phyloP scores from a whole-genome alignment of 495 filamentous ascomycete genomes.

The Platismatia glauca region DNA sequence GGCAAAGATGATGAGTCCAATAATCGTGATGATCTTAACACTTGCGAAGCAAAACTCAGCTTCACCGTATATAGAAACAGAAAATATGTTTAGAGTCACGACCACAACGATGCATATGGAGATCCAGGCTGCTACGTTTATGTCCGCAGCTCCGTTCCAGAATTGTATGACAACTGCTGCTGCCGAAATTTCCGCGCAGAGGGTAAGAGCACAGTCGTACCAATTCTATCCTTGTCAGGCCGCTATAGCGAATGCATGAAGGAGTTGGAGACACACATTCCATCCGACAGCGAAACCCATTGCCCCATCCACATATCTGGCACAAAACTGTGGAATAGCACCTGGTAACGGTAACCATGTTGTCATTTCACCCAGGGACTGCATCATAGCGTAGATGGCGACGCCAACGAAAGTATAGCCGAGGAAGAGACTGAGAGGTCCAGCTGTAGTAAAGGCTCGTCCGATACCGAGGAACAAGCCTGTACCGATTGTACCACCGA shows the following conservation, averaged over 20 bases:
- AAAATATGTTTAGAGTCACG: slow-evolving; percentile 55
- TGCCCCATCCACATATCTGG: slow-evolving; percentile 62
- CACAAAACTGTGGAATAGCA: slow-evolving; percentile 65
- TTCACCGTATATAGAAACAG: slow-evolving; percentile 61
- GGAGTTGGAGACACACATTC: slow-evolving; percentile 45
- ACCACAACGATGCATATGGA: slow-evolving; percentile 67
- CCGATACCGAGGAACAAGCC: slow-evolving; percentile 69
- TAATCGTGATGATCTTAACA: slow-evolving; percentile 66
- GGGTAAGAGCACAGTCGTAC: slow-evolving; percentile 53
- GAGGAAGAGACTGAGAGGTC: slow-evolving; percentile 58
- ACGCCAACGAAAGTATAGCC: slow-evolving; percentile 61
- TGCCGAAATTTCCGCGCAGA: slow-evolving; percentile 67
- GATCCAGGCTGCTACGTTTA: slow-evolving; percentile 59
- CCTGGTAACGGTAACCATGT: slow-evolving; percentile 68
- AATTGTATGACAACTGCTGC: slow-evolving; percentile 67
- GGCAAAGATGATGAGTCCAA: slow-evolving; percentile 58
- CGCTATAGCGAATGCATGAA: background rate
- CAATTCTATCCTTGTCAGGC: slow-evolving; percentile 30
- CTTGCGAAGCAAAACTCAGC: slow-evolving; percentile 66
- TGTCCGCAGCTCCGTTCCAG: slow-evolving; percentile 49
- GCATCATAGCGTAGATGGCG: slow-evolving; percentile 53
- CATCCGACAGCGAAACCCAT: slow-evolving; percentile 74
- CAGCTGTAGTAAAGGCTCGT: slow-evolving; percentile 49
- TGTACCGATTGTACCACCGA: slow-evolving; percentile 67
- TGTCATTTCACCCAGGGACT: slow-evolving; percentile 58